These are phyloP conservation scores for Pythium folliculosum DNA, from an alignment of 352 stramenopile species.

Conservation along the genomic window DNA sequence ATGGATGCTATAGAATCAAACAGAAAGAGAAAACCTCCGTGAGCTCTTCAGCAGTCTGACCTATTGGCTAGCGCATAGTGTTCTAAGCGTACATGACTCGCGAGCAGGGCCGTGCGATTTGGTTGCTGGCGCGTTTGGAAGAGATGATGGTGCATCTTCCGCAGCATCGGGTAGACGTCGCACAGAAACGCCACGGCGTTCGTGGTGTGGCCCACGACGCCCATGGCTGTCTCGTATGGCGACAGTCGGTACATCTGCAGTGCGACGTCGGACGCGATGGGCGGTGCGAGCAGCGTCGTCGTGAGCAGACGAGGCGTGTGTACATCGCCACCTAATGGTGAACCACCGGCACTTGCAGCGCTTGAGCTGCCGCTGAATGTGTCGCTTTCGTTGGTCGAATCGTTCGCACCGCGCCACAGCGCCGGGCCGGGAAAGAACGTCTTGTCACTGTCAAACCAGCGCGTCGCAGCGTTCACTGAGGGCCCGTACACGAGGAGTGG, in stretches of 20 bases:
- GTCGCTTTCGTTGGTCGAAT: neutral
- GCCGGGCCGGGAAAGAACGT: slow-evolving; percentile 83
- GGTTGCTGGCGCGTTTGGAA: slow-evolving; percentile 35
- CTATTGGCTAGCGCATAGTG: neutral
- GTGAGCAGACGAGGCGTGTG: slow-evolving; percentile 26
- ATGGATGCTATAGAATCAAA: slow-evolving; percentile 58
- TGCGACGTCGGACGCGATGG: slow-evolving; percentile 73
- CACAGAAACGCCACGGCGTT: slow-evolving; percentile 76
- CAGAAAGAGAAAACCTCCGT: neutral
- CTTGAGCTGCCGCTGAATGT: neutral
- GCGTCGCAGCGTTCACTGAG: slow-evolving; percentile 44
- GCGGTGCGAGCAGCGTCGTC: slow-evolving; percentile 68
- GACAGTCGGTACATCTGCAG: slow-evolving; percentile 85
- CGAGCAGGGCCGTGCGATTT: slow-evolving; percentile 35
- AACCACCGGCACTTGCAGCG: neutral
- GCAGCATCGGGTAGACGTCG: slow-evolving; percentile 58
- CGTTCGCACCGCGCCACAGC: slow-evolving; percentile 46
- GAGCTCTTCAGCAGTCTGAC: neutral
- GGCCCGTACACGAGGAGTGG: slow-evolving; percentile 79
- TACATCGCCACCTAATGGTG: neutral
- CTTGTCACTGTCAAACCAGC: slow-evolving; percentile 64
- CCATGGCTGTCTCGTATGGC: slow-evolving; percentile 72
- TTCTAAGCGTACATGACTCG: slow-evolving; percentile 35
- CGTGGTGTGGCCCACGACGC: slow-evolving; percentile 52
- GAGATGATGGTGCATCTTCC: slow-evolving; percentile 57